Conservation (phyloP, 2,329 filamentous ascomycete genomes). For the Pleomassaria siparia region DNA sequence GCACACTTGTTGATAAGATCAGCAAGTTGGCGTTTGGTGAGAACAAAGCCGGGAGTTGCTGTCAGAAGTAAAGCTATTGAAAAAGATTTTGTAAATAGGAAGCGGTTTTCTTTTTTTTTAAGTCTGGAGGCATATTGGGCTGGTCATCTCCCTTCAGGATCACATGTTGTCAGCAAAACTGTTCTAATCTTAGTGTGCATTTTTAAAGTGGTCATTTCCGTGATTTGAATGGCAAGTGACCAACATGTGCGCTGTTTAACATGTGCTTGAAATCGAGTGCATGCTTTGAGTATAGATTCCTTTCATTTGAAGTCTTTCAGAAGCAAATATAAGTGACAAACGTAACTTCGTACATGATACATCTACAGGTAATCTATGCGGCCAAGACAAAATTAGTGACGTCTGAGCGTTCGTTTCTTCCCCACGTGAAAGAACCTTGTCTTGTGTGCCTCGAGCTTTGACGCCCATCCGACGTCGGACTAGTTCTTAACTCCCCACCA, state of each 20-base stretch:
- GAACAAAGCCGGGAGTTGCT: conserved; percentile 28
- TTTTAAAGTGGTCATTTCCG: too few species aligned
- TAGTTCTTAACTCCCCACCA: not conserved
- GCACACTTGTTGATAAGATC: conserved; percentile 51
- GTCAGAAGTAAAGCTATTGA: conserved; percentile 10
- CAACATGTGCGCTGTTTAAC: too few species aligned
- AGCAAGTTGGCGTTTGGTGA: conserved; percentile 52
- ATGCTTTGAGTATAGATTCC: too few species aligned
- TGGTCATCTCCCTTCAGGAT: not conserved
- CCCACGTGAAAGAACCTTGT: not conserved
- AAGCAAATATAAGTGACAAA: too few species aligned
- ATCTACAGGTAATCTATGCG: too few species aligned
- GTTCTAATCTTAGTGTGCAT: too few species aligned
- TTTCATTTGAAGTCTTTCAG: too few species aligned
- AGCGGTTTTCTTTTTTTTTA: not conserved
- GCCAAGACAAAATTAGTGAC: too few species aligned
- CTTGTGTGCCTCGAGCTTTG: not conserved
- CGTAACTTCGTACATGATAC: too few species aligned
- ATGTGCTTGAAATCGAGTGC: too few species aligned
- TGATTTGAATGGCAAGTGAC: too few species aligned
- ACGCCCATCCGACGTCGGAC: conserved; percentile 1
- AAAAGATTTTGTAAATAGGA: not conserved
- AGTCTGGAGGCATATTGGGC: not conserved
- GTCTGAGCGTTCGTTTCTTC: not conserved
- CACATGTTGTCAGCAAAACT: too few species aligned